phyloP scores from a whole-genome alignment of 805 yeast genomes.

The Zygosaccharomyces gambellarensis region DNA sequence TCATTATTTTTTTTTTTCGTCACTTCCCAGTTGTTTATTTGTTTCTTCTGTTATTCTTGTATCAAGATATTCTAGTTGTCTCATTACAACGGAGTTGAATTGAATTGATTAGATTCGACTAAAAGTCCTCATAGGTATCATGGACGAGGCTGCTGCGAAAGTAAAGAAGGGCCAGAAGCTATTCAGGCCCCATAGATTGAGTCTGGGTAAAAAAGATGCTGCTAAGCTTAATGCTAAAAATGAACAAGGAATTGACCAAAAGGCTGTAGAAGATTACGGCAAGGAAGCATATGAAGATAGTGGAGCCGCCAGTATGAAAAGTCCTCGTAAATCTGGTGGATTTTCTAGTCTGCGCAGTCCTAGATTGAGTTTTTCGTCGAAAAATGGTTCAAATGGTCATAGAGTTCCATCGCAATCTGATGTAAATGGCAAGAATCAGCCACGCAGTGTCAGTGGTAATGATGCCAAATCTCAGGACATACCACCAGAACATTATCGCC shows the following conservation, averaged over 20 bases:
- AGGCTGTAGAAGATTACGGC: constrained; percentile 12
- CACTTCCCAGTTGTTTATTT: not conserved
- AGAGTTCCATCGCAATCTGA: not conserved
- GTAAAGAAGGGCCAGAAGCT: not conserved
- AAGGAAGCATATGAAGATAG: constrained; percentile 7
- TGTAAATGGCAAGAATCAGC: not conserved
- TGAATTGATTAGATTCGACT: not conserved
- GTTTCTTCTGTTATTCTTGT: not conserved
- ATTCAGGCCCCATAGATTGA: not conserved
- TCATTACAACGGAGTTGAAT: not conserved
- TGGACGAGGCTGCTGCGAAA: constrained; percentile 3
- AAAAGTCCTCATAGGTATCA: not conserved
- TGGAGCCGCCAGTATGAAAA: not conserved
- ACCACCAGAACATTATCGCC: not conserved
- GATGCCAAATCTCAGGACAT: constrained; percentile 3
- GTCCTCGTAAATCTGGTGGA: constrained; percentile 4
- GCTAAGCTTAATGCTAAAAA: not conserved
- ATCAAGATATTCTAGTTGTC: not conserved
- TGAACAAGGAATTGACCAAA: constrained; percentile 8
- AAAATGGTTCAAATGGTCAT: not conserved
- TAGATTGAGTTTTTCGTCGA: constrained; percentile 1
- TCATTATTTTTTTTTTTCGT: not conserved
- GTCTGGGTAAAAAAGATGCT: not conserved
- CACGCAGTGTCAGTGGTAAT: not conserved
- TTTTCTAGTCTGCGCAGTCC: not conserved